Evolutionary conservation across 345 rosid genomes (phyloP), one percentile per base, ranked within the genome.

Genomic region (Gossypioides kirkii): DNA sequence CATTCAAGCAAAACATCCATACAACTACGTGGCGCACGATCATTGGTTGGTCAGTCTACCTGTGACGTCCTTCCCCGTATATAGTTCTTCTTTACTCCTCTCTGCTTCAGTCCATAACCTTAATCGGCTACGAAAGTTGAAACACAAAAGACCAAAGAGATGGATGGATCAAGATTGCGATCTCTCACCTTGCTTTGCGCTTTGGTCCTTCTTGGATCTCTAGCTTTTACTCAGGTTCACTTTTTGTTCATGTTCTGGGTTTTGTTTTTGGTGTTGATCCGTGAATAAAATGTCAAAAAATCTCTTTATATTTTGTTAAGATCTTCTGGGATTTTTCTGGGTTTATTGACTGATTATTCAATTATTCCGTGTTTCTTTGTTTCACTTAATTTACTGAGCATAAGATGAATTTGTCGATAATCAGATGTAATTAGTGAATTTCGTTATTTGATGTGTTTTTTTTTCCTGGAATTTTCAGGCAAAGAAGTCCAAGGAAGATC

Each of bases 401-500:
- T 65, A 18, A 17, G 66, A 61, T 25, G 20, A 25, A 6, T 9
- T 47, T 47, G 12, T 32, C n/a, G 59, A 32, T 22, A 49, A 28
- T 50, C 25, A 69, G 18, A 62, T 47, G 32, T 55, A 52, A 38
- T 65, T 41, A 11, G 46, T 46, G 23, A 72, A 28, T 79, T 55
- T 5, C 11, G 14, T 76, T 41, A 3, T 47, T 47, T 47, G 71
- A 68, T 47, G 14, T 50, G 58, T 25, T 67, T 58, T 5, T 58
- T 5, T 45, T 22, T 55, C 2, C 2, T 72, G 66, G 38, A 25
- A 72, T 63, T 69, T 69, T 53, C 85, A 95, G 99, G 99, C 97
- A 0, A 87, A 90, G 83, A 86, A 84, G 42, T 74, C 87, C 14
- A 79, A 90, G 71, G 84, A 82, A 71, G 88, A 91, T 76, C 81